These are phyloP conservation scores for Ascochyta fabae DNA, from an alignment of 2,329 filamentous ascomycete species.

Conservation along the genomic window DNA sequence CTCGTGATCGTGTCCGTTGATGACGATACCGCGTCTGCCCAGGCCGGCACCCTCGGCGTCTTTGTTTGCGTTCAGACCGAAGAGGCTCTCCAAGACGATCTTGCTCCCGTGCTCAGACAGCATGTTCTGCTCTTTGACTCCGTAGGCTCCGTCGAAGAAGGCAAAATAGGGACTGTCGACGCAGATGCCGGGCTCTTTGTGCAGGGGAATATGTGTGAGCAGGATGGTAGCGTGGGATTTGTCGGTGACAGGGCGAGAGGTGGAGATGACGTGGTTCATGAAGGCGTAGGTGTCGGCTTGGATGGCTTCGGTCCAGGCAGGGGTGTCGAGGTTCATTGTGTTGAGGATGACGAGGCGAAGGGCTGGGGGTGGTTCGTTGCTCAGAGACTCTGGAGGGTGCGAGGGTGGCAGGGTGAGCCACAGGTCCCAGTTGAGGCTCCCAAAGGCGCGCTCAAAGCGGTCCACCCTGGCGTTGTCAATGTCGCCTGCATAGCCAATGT, in stretches of 20 bases:
- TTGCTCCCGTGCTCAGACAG: constrained; percentile 73
- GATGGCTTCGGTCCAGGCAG: constrained; percentile 69
- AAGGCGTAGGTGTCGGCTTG: constrained; percentile 81
- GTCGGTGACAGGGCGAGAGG: constrained; percentile 65
- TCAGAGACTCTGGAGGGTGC: not conserved
- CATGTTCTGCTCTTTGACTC: constrained; percentile 90
- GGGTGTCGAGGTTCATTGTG: constrained; percentile 90
- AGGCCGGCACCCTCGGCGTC: constrained; percentile 65
- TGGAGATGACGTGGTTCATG: constrained; percentile 70
- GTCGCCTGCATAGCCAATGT: constrained; percentile 95
- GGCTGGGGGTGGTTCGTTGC: constrained; percentile 59
- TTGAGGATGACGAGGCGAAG: constrained; percentile 87
- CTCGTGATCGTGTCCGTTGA: constrained; percentile 95
- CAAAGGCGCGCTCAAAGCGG: constrained; percentile 85
- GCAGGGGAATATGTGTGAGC: constrained; percentile 88
- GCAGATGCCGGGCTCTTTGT: constrained; percentile 83
- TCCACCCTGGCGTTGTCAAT: constrained; percentile 75
- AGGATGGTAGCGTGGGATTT: constrained; percentile 78
- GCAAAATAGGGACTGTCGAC: constrained; percentile 83
- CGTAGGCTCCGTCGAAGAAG: constrained; percentile 71
- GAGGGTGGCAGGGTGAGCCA: constrained; percentile 60
- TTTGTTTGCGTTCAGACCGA: constrained; percentile 72
- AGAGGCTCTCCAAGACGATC: constrained; percentile 81
- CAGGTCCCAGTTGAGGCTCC: constrained; percentile 88
- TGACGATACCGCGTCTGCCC: constrained; percentile 76